phyloP scores from a whole-genome alignment of 805 yeast species.

The Candida berthetii region DNA sequence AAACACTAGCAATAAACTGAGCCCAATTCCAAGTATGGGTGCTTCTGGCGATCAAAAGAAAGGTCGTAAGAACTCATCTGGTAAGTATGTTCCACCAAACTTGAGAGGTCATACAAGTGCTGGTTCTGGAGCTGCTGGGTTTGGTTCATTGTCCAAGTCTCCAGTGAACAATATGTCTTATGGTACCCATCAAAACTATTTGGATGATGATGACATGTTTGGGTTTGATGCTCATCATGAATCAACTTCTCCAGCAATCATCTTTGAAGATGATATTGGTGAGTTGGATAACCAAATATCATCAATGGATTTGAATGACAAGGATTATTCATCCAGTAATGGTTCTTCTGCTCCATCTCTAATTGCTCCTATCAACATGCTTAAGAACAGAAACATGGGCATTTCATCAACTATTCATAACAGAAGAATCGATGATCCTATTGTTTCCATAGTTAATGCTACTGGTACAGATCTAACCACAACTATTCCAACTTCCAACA shows the following conservation, averaged over 20 bases:
- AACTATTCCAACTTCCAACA: no score
- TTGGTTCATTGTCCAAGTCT: conserved; percentile 5
- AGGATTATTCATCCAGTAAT: conserved; percentile 8
- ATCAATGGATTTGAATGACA: conserved; percentile 10
- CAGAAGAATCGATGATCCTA: neutral
- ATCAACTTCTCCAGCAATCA: conserved; percentile 2
- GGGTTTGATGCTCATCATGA: conserved; percentile 21
- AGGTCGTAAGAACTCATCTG: conserved; percentile 23
- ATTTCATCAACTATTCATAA: neutral
- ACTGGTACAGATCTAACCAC: neutral
- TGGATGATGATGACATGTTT: conserved; percentile 23
- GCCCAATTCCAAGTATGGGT: conserved; percentile 1
- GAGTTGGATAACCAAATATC: neutral
- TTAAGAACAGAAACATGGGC: neutral
- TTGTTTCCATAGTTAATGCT: neutral
- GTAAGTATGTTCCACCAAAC: conserved; percentile 71
- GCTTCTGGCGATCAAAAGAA: neutral
- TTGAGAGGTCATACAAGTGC: conserved; percentile 39
- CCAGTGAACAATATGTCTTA: conserved; percentile 7
- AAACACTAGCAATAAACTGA: neutral
- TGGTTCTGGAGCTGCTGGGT: neutral
- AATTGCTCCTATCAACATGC: conserved; percentile 5
- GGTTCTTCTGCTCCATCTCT: conserved; percentile 21
- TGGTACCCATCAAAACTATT: neutral
- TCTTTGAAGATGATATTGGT: conserved; percentile 10